These are phyloP conservation scores for Psidium friedrichsthalianum DNA, from an alignment of 345 rosid species.

Conservation along the genomic window DNA sequence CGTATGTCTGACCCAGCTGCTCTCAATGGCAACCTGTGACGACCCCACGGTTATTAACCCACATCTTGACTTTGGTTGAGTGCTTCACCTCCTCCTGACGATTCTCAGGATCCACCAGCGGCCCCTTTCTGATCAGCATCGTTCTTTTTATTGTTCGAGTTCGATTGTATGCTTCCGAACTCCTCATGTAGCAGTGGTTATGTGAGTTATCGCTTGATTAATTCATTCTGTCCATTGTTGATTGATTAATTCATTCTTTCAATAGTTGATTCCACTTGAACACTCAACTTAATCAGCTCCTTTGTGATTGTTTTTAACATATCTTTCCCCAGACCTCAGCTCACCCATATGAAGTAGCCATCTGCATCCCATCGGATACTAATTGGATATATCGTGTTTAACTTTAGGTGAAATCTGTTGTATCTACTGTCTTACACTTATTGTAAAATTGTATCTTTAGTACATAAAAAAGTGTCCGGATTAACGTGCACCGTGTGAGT, in stretches of 20 bases:
- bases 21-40: slow-evolving; percentile 63
- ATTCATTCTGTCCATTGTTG: slow-evolving; percentile 1
- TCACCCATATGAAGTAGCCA: background rate
- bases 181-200: background rate
- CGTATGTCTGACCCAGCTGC: slow-evolving; percentile 64
- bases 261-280: background rate
- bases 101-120: background rate
- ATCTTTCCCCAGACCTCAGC: background rate
- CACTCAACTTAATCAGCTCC: background rate
- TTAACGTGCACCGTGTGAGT: background rate
- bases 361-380: background rate
- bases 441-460: background rate
- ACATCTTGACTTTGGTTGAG: slow-evolving; percentile 51
- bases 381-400: background rate
- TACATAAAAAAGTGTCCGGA: background rate
- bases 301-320: background rate
- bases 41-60: slow-evolving; percentile 86
- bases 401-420: background rate
- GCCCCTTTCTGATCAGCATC: background rate
- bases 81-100: slow-evolving; percentile 20
- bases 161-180: background rate
- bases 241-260: slow-evolving; percentile 2
- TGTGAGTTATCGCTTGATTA: background rate
- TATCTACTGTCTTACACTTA: background rate
- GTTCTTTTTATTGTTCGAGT: background rate